These are phyloP conservation scores for Chaetomium sp. DNA, from an alignment of 2,329 filamentous ascomycete genomes.

Conservation along the genomic window DNA sequence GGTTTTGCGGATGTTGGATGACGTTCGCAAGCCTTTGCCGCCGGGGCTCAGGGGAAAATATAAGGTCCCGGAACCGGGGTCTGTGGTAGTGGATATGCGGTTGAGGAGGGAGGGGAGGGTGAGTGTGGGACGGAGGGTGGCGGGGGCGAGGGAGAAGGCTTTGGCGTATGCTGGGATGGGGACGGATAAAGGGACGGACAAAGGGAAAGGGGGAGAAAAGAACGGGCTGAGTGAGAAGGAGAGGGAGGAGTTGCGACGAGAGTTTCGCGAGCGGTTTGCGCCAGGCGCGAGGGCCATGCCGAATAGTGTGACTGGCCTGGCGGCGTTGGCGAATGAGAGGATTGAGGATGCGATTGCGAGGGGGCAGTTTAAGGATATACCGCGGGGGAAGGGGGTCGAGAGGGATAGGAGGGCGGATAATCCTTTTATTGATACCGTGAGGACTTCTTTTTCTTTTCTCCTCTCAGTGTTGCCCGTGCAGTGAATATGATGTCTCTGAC, in stretches of 20 bases:
- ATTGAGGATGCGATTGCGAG: conserved; percentile 92
- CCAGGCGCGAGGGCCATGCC: conserved; percentile 68
- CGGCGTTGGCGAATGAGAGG: conserved; percentile 74
- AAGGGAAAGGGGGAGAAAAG: conserved; percentile 59
- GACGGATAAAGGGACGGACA: conserved; percentile 44
- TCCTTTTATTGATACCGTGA: conserved; percentile 76
- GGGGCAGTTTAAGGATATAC: conserved; percentile 78
- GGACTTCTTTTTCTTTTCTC: background rate
- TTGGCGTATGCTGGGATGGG: conserved; percentile 45
- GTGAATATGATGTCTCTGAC: too few relatives aligned
- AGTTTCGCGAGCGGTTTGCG: conserved; percentile 75
- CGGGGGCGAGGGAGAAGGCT: conserved; percentile 52
- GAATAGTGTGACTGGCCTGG: conserved; percentile 68
- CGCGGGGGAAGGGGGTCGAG: conserved; percentile 71
- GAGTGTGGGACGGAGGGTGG: conserved; percentile 42
- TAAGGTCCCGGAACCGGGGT: conserved; percentile 34
- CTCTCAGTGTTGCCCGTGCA: background rate
- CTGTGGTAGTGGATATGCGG: conserved; percentile 43
- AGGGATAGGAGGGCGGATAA: conserved; percentile 76
- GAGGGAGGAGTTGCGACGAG: conserved; percentile 60
- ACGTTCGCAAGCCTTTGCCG: conserved; percentile 65
- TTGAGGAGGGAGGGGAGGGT: conserved; percentile 35
- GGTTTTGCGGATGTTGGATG: conserved; percentile 76
- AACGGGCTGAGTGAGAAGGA: conserved; percentile 62
- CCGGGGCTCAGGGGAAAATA: conserved; percentile 42